A percentile compares a stretch with the other conserved stretches of the same genome.
Evolutionary conservation across 2,329 filamentous ascomycete species (phyloP).

Genomic region (Beauveria rudraprayagi): DNA sequence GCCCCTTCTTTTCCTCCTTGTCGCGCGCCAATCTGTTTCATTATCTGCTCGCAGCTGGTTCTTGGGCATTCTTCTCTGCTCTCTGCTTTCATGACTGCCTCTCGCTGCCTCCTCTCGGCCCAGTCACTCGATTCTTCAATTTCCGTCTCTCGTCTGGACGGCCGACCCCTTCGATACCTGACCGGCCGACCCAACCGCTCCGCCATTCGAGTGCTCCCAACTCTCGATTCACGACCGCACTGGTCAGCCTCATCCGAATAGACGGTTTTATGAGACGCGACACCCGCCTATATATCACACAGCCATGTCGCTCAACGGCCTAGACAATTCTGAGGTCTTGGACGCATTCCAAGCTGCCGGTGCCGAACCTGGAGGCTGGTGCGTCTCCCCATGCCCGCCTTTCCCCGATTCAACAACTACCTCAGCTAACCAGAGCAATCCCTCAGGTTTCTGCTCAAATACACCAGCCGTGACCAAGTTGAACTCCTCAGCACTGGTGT

Average conservation of each 20-base stretch:
- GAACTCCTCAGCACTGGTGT: slow-evolving; percentile 68
- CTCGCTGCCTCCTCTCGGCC: not conserved
- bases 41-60: slow-evolving; percentile 3
- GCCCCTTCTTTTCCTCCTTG: slow-evolving; percentile 8
- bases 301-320: slow-evolving; percentile 88
- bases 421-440: slow-evolving; percentile 17
- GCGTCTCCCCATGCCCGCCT: slow-evolving; percentile 28
- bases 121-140: not conserved
- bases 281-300: not conserved
- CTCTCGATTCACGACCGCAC: not conserved
- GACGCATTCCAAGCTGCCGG: slow-evolving; percentile 77
- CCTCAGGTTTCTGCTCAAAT: slow-evolving; percentile 86
- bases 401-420: not conserved
- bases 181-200: not conserved
- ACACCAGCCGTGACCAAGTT: slow-evolving; percentile 80
- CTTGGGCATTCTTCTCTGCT: slow-evolving; percentile 1
- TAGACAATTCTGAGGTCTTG: slow-evolving; percentile 72
- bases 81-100: not conserved
- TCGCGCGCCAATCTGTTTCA: not conserved
- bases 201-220: not conserved
- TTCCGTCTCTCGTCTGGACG: not conserved
- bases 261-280: not conserved
- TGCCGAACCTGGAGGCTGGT: slow-evolving; percentile 91
- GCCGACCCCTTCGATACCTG: slow-evolving; percentile 2
- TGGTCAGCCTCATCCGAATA: not conserved